phyloP scores from a whole-genome alignment of 1,139 yeast genomes.

The Zygoascus meyerae region DNA sequence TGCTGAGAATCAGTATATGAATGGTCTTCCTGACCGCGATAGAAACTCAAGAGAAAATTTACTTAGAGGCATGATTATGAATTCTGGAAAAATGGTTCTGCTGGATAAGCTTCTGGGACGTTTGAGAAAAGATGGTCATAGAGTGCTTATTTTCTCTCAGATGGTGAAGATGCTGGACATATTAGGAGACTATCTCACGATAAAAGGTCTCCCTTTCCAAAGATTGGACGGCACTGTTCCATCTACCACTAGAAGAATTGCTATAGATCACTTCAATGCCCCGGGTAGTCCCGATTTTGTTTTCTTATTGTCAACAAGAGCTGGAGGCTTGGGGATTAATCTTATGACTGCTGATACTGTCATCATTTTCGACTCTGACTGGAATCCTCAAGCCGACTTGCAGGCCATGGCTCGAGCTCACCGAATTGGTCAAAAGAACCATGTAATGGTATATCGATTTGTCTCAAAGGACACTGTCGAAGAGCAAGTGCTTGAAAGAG shows the following conservation, averaged over 20 bases:
- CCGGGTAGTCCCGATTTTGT: slow-evolving; percentile 91
- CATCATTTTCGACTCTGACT: slow-evolving; percentile 93
- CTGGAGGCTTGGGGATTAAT: slow-evolving; percentile 98
- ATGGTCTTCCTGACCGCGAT: slow-evolving; percentile 39
- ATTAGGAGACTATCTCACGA: slow-evolving; percentile 83
- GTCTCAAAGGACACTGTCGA: slow-evolving; percentile 97
- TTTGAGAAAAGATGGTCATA: slow-evolving; percentile 85
- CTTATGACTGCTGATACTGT: slow-evolving; percentile 99
- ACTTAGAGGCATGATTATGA: slow-evolving; percentile 89
- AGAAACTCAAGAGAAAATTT: slow-evolving; percentile 56
- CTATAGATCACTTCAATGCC: slow-evolving; percentile 95
- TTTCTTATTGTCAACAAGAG: slow-evolving; percentile 87
- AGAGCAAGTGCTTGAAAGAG: slow-evolving; percentile 93
- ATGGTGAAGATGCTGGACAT: slow-evolving; percentile 97
- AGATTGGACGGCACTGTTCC: slow-evolving; percentile 96
- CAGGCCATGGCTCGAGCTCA: slow-evolving; percentile 99
- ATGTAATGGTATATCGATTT: slow-evolving; percentile 93
- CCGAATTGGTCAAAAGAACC: slow-evolving; percentile 96
- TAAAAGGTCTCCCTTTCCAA: slow-evolving; percentile 88
- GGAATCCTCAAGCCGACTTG: slow-evolving; percentile 98
- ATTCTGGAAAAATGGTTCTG: slow-evolving; percentile 96
- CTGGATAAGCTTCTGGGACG: slow-evolving; percentile 82
- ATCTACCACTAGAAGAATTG: slow-evolving; percentile 84
- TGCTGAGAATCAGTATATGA: slow-evolving; percentile 79
- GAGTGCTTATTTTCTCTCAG: slow-evolving; percentile 91